A percentile compares a stretch with the other conserved stretches of the same genome.
Evolutionary conservation across 129 eudicot species (phyloP).

Genomic region (Mikania micrantha): DNA sequence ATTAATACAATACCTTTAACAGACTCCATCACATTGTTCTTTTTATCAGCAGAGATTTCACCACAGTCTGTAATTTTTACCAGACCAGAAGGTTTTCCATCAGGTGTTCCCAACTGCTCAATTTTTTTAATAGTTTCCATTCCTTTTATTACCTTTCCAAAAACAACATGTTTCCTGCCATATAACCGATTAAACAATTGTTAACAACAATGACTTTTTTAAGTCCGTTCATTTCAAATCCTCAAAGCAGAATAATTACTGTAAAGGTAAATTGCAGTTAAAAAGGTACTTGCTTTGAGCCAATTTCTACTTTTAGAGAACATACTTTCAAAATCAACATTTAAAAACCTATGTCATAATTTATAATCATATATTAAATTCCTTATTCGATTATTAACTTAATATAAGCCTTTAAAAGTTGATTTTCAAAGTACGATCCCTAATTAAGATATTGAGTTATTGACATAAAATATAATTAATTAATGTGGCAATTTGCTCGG

Average conservation of each 20-base stretch:
- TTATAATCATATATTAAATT: background rate
- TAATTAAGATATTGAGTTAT: background rate
- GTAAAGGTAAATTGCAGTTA: background rate
- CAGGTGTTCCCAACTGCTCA: conserved; percentile 68
- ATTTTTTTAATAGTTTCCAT: conserved; percentile 70
- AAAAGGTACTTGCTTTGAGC: background rate
- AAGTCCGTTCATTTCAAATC: background rate
- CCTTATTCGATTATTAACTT: background rate
- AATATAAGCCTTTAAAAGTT: background rate
- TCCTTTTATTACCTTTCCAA: conserved; percentile 86
- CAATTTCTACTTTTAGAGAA: background rate
- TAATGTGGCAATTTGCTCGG: background rate
- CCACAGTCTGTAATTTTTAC: conserved; percentile 78
- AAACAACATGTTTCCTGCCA: conserved; percentile 93
- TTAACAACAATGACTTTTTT: background rate
- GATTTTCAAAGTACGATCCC: background rate
- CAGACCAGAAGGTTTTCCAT: conserved; percentile 55
- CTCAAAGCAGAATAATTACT: background rate
- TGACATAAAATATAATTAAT: background rate
- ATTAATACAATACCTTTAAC: conserved; percentile 47
- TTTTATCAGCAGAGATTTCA: conserved; percentile 44
- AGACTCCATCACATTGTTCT: conserved; percentile 21
- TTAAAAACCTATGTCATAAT: background rate
- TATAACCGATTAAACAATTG: background rate
- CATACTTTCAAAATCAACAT: background rate